A percentile compares a stretch with the other conserved stretches of the same genome.
These are phyloP conservation scores for Taphrina flavorubra DNA, from an alignment of 1,139 yeast species.

Conservation along the genomic window DNA sequence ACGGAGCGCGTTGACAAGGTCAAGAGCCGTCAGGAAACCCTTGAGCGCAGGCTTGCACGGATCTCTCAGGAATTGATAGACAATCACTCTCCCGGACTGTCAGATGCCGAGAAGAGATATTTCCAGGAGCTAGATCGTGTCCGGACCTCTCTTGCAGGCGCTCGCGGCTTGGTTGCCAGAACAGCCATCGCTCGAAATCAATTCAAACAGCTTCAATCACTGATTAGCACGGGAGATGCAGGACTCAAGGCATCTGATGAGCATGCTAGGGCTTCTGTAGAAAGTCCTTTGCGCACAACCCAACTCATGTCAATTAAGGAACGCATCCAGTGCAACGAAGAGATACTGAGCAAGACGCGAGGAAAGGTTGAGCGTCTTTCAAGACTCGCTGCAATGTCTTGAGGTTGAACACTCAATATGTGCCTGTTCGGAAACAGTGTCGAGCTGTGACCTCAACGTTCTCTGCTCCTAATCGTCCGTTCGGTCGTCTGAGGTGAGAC, in stretches of 20 bases:
- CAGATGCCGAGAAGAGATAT: constrained; percentile 57
- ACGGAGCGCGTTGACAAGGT: constrained; percentile 42
- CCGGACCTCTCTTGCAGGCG: constrained; percentile 41
- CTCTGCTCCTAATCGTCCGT: no score
- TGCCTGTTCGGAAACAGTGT: background rate
- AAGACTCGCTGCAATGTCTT: constrained; percentile 1
- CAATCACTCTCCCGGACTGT: constrained; percentile 51
- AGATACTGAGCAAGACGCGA: constrained; percentile 5
- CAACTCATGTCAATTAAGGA: constrained; percentile 14
- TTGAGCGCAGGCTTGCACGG: constrained; percentile 51
- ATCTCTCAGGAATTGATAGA: constrained; percentile 50
- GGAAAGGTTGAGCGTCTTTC: constrained; percentile 8
- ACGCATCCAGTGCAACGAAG: constrained; percentile 24
- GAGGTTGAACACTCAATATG: background rate
- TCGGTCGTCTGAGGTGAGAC: no score
- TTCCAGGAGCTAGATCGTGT: constrained; percentile 55
- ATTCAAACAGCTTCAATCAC: background rate
- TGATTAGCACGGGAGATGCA: background rate
- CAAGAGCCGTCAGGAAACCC: constrained; percentile 50
- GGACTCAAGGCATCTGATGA: background rate
- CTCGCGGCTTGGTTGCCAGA: constrained; percentile 16
- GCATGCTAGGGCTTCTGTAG: background rate
- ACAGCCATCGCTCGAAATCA: constrained; percentile 13
- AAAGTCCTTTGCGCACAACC: constrained; percentile 28
- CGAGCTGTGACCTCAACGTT: no score